Base-by-base conservation (phyloP, 2,329 filamentous ascomycete genomes). In the Magnaporthiopsis rhizophila region DNA sequence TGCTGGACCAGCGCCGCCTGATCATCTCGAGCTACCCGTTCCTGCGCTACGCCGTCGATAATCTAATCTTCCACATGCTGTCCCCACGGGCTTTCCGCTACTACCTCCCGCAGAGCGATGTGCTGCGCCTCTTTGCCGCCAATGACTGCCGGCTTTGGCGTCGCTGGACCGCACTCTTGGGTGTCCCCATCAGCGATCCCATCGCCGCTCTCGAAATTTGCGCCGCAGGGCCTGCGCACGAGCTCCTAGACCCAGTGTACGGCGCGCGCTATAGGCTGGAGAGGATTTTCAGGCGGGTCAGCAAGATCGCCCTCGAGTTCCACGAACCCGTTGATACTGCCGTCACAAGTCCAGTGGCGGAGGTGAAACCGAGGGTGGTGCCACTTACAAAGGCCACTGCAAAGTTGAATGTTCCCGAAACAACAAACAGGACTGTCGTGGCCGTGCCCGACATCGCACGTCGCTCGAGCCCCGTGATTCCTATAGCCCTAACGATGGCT, bases 31-130 rank as follows among this genome's bases (percentile, higher is more conserved):
- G 69, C 28, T 72, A 73, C 66, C 73, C 74, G 3, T 73, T 76
- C 63, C 68, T 76, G 0, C 66, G 69, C 32, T 75, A 76, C 65
- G 71, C 73, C 11, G 72, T 72, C 21, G 67, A 71, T 57, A 69
- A 74, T 65, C 67, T 75, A 0, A 62, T 74, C 9, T 73, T 70
- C 68, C 74, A 76, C 67, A 66, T 76, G 28, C 71, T 76, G 12
- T 67, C 67, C 8, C 73, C 74, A 1, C 60, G 66, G 0, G 62
- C 66, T 13, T 74, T 73, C 64, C 70, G 73, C 11, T 73, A 74
- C 65, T 72, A 74, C 64, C 68, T 74, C 1, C 74, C 74, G 2
- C 74, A 75, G 65, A 64, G 62, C 6, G 67, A 68, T 2, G 57
- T 76, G 1, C 64, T 76, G 7, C 57, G 62, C 1, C 53, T 68